Conservation (phyloP, 805 yeast genomes). For the Nakazawaea ernobii region DNA sequence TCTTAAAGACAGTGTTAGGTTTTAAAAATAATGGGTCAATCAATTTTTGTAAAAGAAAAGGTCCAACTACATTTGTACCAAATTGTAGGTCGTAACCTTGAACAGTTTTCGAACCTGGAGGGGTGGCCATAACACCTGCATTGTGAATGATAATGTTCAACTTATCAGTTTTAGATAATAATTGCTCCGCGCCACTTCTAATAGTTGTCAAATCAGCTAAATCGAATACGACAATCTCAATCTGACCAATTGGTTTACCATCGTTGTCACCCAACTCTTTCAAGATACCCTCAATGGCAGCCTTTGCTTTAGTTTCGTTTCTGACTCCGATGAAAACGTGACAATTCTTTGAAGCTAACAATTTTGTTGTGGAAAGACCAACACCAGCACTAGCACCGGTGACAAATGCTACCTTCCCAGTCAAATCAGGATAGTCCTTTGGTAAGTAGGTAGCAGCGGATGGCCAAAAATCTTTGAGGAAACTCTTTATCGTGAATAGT, state of each 20-base stretch:
- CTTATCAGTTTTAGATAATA: conserved; percentile 19
- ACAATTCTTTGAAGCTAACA: too few relatives aligned
- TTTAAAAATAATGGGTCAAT: conserved; percentile 31
- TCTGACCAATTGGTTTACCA: conserved; percentile 9
- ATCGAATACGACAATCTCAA: conserved; percentile 19
- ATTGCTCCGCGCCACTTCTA: conserved; percentile 28
- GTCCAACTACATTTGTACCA: conserved; percentile 42
- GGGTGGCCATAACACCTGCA: conserved; percentile 40
- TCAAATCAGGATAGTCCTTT: too few relatives aligned
- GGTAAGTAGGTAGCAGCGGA: too few relatives aligned
- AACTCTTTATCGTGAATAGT: too few relatives aligned
- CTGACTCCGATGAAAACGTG: too few relatives aligned
- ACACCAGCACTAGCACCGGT: too few relatives aligned
- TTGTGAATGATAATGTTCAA: conserved; percentile 34
- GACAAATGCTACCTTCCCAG: too few relatives aligned
- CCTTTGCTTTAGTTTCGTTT: conserved; percentile 1
- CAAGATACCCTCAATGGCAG: conserved; percentile 22
- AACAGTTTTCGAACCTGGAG: conserved; percentile 27
- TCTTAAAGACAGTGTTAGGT: neutral
- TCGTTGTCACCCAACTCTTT: conserved; percentile 11
- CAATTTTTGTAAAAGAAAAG: conserved; percentile 33
- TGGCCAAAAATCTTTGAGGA: too few relatives aligned
- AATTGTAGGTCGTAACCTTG: conserved; percentile 43
- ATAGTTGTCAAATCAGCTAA: conserved; percentile 36
- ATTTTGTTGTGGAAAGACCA: too few relatives aligned